These are phyloP conservation scores for Afroboletus lepidellus DNA, from an alignment of 1,284 basidiomycete species.

Conservation along the genomic window DNA sequence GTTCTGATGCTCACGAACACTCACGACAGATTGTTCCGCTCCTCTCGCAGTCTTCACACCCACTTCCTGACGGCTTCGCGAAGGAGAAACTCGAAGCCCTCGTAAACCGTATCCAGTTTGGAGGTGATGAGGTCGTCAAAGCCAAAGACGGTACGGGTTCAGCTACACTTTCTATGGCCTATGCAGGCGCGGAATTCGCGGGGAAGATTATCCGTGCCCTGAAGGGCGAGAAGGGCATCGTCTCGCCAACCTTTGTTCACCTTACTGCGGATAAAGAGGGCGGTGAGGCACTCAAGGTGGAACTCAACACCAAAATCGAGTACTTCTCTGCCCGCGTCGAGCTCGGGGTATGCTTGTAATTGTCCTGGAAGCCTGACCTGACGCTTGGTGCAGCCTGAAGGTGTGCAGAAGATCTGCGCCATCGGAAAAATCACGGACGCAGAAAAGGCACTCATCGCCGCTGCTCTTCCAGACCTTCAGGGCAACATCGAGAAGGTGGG, in stretches of 20 bases:
- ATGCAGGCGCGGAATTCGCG: conserved; percentile 86
- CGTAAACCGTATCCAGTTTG: conserved; percentile 92
- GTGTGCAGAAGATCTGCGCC: conserved; percentile 78
- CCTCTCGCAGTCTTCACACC: conserved; percentile 85
- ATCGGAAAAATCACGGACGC: conserved; percentile 72
- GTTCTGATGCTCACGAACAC: conserved; percentile 9
- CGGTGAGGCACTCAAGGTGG: conserved; percentile 60
- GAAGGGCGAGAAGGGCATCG: conserved; percentile 84
- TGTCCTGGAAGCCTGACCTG: conserved; percentile 1
- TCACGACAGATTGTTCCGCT: conserved; percentile 82
- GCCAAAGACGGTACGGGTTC: conserved; percentile 88
- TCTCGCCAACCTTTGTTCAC: conserved; percentile 85
- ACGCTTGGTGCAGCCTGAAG: conserved; percentile 52
- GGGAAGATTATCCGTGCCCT: conserved; percentile 79
- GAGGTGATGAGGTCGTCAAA: conserved; percentile 92
- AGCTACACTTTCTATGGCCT: conserved; percentile 90
- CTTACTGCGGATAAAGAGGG: conserved; percentile 75
- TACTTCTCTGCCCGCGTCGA: conserved; percentile 86
- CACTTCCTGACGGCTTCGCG: conserved; percentile 45
- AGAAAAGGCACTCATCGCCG: conserved; percentile 75
- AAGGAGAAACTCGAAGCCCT: conserved; percentile 50
- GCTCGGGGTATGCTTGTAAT: conserved; percentile 64
- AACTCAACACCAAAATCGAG: conserved; percentile 65
- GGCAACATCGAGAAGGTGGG: conserved; percentile 76
- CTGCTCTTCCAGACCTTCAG: conserved; percentile 78